Base-by-base conservation (phyloP, 208 protist genomes). In the Phytomonas francai region DNA sequence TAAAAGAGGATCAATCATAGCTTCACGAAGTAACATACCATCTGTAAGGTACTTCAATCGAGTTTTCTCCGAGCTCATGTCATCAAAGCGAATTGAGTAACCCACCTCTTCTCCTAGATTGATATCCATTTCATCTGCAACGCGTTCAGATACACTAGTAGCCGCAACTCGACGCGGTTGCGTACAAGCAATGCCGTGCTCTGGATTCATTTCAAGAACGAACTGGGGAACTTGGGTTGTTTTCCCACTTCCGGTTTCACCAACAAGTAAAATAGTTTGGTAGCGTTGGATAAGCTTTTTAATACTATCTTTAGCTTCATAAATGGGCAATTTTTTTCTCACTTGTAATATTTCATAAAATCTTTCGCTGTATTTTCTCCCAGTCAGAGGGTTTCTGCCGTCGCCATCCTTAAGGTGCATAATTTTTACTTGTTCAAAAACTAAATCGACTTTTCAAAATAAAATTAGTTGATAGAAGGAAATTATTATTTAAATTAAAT, bases 1-100 rank as follows among this genome's bases (percentile, higher is more conserved):
- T 19, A 99, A 68, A 11, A 93, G 56, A 14, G 92, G 82, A 74
- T 99, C 98, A 25, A 85, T 67, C 72, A 99, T 91, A 45, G 91
- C 96, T 72, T 99, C 98, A 58, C 98, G 89, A 16, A 99, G 80
- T 11, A 99, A 73, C 90, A 99, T 99, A 93, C 98, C 98, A 86
- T 99, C 98, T 1, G 98, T 99, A 73, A 99, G 86, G 74, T 99
- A 99, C 69, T 99, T 99, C 8, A 99, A 87, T 0, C 83, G 77
- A 9, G 98, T 99, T 30, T 97, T 83, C 14, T 82, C 72, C 9
- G 79, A 92, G 25, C 93, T 98, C 60, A 83, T 94, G 73, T 99
- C 97, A 67, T 99, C 98, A 80, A 99, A 99, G 66, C 98, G 93
- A 76, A 99, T 98, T 8, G 75, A 87, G 80, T 99, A 99, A 14